Conservation (phyloP, 2,329 filamentous ascomycete genomes). For the Coniochaeta sp. region DNA sequence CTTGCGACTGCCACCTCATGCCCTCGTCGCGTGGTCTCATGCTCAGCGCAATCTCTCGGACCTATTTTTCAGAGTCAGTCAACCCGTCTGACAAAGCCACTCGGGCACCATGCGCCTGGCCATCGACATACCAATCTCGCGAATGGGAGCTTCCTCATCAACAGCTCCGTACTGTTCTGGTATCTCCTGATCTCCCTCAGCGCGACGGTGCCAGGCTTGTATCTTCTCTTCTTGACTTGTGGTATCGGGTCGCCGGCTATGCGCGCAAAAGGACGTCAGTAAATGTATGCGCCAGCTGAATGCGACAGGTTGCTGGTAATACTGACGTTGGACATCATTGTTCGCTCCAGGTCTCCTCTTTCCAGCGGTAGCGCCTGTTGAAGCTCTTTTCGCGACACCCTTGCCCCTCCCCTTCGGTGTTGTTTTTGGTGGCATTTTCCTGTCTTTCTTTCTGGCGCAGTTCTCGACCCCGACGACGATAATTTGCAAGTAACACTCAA, state of each 20-base stretch:
- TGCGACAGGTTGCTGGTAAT: neutral
- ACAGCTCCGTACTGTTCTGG: conserved; percentile 81
- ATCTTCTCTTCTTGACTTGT: conserved; percentile 53
- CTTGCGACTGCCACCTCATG: conserved; percentile 93
- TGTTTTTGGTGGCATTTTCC: neutral
- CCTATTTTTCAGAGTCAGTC: conserved; percentile 24
- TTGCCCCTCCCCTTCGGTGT: neutral
- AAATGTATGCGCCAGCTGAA: neutral
- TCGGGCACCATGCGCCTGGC: neutral
- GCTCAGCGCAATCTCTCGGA: conserved; percentile 66
- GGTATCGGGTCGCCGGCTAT: conserved; percentile 69
- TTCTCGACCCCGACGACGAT: no score
- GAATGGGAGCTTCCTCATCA: conserved; percentile 76
- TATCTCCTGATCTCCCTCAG: conserved; percentile 87
- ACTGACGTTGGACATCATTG: conserved; percentile 31
- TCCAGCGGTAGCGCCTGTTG: conserved; percentile 9
- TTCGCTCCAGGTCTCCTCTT: conserved; percentile 25
- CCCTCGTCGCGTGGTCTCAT: conserved; percentile 58
- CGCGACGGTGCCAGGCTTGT: conserved; percentile 75
- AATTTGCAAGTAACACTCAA: no score
- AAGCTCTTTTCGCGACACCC: conserved; percentile 7
- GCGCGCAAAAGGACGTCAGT: neutral
- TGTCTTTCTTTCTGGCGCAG: no score
- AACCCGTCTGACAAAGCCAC: neutral
- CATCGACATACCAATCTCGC: conserved; percentile 55